Base-by-base conservation (phyloP, 192 early-diverging fungal species). In the Backusella australiensis region DNA sequence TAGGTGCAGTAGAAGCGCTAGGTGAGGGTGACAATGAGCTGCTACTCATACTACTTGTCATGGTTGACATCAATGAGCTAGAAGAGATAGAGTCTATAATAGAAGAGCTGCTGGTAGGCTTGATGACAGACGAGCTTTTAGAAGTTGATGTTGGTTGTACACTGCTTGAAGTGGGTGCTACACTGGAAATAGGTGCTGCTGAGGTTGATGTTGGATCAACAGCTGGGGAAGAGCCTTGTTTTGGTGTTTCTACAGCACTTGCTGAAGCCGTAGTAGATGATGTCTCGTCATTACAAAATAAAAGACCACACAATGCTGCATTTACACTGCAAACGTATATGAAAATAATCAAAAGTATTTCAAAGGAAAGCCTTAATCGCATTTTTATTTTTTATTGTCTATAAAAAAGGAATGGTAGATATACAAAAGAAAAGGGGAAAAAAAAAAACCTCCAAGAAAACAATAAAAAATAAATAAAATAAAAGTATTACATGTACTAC, bases 331-430 rank as follows among this genome's bases (percentile, higher is more conserved):
- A 29, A 29, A 63, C 23, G 26, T 29, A 63, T 29, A 29, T 29
- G 26, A 63, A 63, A 29, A 63, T 11, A 63, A 63, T 63, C 23
- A 63, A n/a, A 15, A 19, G 35, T 36, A 34, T 19, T 26, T n/a
- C 29, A 35, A 68, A 68, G 11, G 67, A 35, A 68, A 68, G 7
- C 6, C 9, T 68, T 34, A 68, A 34, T 35, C 67, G 67, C 67
- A 68, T 68, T 35, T 7, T 66, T 66, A 32, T 66, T 35, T 44
- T 44, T 44, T 44, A 59, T 23, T 59, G 21, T 59, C 9, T 59
- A 59, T 59, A 59, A 59, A 59, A 59, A 59, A 59, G 56, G 56
- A 59, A 59, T 59, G 56, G 35, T 21, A 34, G 17, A 68, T 68
- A 68, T n/a, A 17, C 12, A 36, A 68, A n/a, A 34, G 34, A 68